Conservation (phyloP, 176 grass and related monocot species). For the Rhynchospora breviuscula region DNA sequence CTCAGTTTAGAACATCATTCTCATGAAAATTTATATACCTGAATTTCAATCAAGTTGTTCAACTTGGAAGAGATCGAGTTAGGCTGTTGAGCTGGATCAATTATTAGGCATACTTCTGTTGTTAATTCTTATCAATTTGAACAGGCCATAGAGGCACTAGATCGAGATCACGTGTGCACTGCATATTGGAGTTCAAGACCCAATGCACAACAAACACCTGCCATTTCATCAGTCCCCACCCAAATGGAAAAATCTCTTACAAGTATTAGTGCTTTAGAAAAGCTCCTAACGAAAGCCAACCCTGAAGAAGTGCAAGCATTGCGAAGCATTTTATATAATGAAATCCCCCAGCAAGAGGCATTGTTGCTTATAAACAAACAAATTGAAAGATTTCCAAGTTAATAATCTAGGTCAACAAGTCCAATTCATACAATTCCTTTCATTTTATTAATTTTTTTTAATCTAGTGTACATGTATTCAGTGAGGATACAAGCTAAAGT, state of each 20-base stretch:
- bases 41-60: background rate
- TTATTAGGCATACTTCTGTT: background rate
- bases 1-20: background rate
- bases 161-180: slow-evolving; percentile 46
- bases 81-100: background rate
- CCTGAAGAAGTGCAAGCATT: slow-evolving; percentile 52
- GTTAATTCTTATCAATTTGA: background rate
- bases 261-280: slow-evolving; percentile 35
- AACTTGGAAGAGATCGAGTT: background rate
- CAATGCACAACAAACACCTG: slow-evolving; percentile 24
- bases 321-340: slow-evolving; percentile 39
- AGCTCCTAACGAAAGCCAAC: slow-evolving; percentile 72
- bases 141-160: slow-evolving; percentile 56
- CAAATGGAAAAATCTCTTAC: background rate
- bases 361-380: slow-evolving; percentile 37
- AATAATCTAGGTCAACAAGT: background rate
- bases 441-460: background rate
- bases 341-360: slow-evolving; percentile 30
- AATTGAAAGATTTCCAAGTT: slow-evolving; percentile 5
- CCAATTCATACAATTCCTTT: background rate
- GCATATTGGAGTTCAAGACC: slow-evolving; percentile 77
- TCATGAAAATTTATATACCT: background rate
- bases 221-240: slow-evolving; percentile 13
- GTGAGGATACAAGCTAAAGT: background rate
- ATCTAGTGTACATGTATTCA: background rate